These are phyloP conservation scores for Ananas comosus DNA, from an alignment of 176 grass and related monocot species.

Conservation along the genomic window DNA sequence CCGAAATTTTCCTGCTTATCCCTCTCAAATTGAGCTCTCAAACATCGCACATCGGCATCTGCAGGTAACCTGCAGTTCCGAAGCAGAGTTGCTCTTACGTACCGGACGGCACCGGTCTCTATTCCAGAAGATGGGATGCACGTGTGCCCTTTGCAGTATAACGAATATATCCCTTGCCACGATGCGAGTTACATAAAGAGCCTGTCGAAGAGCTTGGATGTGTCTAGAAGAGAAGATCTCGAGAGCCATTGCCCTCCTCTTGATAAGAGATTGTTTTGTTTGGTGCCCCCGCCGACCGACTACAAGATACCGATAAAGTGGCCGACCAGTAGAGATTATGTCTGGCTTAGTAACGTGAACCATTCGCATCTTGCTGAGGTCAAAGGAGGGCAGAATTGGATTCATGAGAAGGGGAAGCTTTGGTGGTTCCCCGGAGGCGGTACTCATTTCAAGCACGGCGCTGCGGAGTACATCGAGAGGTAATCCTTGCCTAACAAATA, in stretches of 20 bases:
- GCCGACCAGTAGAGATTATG: slow-evolving; percentile 78
- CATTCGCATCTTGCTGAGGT: slow-evolving; percentile 87
- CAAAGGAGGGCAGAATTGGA: slow-evolving; percentile 97
- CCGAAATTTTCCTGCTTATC: background rate
- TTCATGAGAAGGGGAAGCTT: slow-evolving; percentile 73
- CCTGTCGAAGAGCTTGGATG: slow-evolving; percentile 37
- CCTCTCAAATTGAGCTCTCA: too few species aligned
- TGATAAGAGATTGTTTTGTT: slow-evolving; percentile 62
- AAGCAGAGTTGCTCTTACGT: slow-evolving; percentile 51
- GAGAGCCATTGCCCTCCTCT: slow-evolving; percentile 60
- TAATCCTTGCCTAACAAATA: slow-evolving; percentile 14
- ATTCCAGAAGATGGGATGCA: slow-evolving; percentile 57
- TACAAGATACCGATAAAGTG: slow-evolving; percentile 89
- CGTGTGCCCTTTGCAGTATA: slow-evolving; percentile 68
- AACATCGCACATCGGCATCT: slow-evolving; percentile 21
- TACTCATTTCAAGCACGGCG: slow-evolving; percentile 94
- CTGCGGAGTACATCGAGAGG: slow-evolving; percentile 89
- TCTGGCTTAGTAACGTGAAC: slow-evolving; percentile 92
- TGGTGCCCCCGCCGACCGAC: slow-evolving; percentile 68
- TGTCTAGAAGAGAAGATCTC: slow-evolving; percentile 60
- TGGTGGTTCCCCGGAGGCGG: slow-evolving; percentile 99
- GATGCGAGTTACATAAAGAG: slow-evolving; percentile 36
- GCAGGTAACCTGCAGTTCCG: slow-evolving; percentile 39
- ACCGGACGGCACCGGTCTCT: slow-evolving; percentile 24
- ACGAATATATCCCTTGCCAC: slow-evolving; percentile 80